These are phyloP conservation scores for Allomyces macrogynus DNA, from an alignment of 192 early-diverging fungal genomes.

Conservation along the genomic window DNA sequence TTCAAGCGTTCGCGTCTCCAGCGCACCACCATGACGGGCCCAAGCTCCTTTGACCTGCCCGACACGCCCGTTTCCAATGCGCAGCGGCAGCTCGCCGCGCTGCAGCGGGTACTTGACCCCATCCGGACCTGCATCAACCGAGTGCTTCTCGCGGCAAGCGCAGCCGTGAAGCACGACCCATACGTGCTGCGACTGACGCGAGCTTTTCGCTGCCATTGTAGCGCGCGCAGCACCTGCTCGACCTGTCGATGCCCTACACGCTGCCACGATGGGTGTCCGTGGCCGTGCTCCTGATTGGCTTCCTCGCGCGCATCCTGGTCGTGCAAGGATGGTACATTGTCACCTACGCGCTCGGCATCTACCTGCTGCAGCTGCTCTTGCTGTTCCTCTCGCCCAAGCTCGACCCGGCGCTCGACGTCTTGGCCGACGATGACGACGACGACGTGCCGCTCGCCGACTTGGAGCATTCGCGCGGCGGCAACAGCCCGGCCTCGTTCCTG, in stretches of 20 bases:
- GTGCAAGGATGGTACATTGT: constrained; percentile 93
- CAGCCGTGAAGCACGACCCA: no score
- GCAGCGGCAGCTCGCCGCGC: no score
- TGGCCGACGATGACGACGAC: constrained; percentile 19
- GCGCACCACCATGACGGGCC: no score
- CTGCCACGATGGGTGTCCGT: constrained; percentile 58
- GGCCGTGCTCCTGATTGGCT: constrained; percentile 32
- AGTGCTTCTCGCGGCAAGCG: no score
- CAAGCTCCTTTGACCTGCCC: neutral
- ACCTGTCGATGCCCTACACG: constrained; percentile 57
- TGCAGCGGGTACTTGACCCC: no score
- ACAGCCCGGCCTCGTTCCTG: constrained; percentile 16
- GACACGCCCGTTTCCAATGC: neutral
- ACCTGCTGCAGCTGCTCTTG: constrained; percentile 82
- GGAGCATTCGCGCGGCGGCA: neutral
- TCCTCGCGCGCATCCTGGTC: constrained; percentile 53
- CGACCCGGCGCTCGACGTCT: constrained; percentile 63
- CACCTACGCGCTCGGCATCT: constrained; percentile 83
- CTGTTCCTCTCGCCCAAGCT: constrained; percentile 94
- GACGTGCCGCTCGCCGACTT: constrained; percentile 7
- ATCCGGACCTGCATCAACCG: no score
- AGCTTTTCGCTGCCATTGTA: constrained; percentile 9
- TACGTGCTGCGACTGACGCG: no score
- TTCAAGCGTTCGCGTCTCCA: no score
- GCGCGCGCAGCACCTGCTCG: constrained; percentile 61